Evolutionary conservation across 2,329 filamentous ascomycete species (phyloP).

Genomic region (Aspergillus jensenii): DNA sequence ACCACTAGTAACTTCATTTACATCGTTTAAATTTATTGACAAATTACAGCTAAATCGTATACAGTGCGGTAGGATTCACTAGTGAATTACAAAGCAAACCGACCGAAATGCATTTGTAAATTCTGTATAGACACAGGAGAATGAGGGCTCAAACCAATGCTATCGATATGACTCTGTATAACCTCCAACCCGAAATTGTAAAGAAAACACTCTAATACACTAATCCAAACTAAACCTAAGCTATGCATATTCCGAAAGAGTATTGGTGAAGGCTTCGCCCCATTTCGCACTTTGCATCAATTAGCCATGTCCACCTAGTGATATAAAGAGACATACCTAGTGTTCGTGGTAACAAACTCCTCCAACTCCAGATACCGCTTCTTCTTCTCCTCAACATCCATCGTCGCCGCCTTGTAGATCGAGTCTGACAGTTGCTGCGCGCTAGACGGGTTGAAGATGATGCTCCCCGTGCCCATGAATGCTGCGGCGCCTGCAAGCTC

Average conservation of each 20-base stretch:
- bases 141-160: no score
- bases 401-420: slow-evolving; percentile 82
- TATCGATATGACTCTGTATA: not conserved
- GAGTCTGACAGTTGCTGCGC: slow-evolving; percentile 86
- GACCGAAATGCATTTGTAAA: no score
- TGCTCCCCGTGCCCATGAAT: slow-evolving; percentile 73
- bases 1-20: no score
- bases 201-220: not conserved
- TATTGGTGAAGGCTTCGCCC: slow-evolving; percentile 31
- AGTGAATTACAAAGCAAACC: no score
- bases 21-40: no score
- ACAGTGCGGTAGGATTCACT: no score
- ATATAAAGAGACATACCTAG: slow-evolving; percentile 52
- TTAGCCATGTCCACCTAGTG: not conserved
- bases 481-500: slow-evolving; percentile 95
- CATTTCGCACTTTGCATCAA: slow-evolving; percentile 29
- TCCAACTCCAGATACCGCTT: slow-evolving; percentile 81
- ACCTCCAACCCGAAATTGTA: not conserved
- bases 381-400: slow-evolving; percentile 77
- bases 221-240: not conserved
- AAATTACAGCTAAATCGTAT: no score
- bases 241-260: not conserved
- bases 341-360: slow-evolving; percentile 90
- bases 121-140: no score
- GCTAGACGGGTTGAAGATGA: slow-evolving; percentile 95